Base-by-base conservation (phyloP, 129 eudicot species). In the Saposhnikovia divaricata region DNA sequence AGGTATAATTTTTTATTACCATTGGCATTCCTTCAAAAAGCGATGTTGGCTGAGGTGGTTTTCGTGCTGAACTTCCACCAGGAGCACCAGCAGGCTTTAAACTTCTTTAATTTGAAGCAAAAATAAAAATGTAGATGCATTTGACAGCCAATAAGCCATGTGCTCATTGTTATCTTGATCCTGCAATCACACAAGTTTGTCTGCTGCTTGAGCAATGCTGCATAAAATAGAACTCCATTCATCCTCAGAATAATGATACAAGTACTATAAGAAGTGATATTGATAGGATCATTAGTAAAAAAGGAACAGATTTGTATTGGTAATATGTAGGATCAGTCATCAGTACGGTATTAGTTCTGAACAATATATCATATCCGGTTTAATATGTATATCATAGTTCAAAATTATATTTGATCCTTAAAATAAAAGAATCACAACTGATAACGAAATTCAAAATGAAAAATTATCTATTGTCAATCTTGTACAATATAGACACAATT, bases 141-240 rank as follows among this genome's bases (percentile, higher is more conserved):
- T 93, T 69, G 98, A 89, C 53, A 91, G 78, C 98, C 97, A 93
- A 75, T 93, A 91, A n/a, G 95, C 90, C 93, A 93, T 82, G 44
- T 84, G 91, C 46, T 89, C 91, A 72, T 91, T 88, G 81, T 88
- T 80, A 44, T 93, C 97, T 89, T 91, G 90, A 84, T 83, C 78
- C 95, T 93, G 83, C 84, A 91, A 77, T 69, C 57, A 75, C 72
- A 50, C 34, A 21, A 81, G 28, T 63, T 53, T 31, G 43, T 50
- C 31, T 80, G 80, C 79, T 21, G 23, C 42, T 61, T 72, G 13
- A 4, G 61, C 61, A 46, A 74, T 13, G 21, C 27, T 27, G 9
- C 40, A 27, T 37, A 46, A 8, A 44, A 44, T 25, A 27, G 5
- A 73, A 19, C 42, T 18, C 34, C 53, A 43, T 39, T 8, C 21